Evolutionary conservation across 2,329 filamentous ascomycete genomes (phyloP).

Genomic region (Dactylellina sp.): DNA sequence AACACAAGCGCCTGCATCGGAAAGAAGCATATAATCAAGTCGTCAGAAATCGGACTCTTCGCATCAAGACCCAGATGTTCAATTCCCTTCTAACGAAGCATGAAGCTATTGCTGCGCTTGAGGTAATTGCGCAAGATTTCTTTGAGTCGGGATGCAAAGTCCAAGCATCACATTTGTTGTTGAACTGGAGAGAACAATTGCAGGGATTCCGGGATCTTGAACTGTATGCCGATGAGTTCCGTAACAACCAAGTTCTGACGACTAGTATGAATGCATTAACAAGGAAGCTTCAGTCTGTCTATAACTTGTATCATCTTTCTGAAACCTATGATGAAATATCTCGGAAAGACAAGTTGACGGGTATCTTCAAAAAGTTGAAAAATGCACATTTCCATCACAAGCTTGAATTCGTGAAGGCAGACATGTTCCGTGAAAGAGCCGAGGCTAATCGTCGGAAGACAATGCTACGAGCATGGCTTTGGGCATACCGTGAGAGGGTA

Average conservation of each 20-base stretch:
- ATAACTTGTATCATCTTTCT: constrained; percentile 45
- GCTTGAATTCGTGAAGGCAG: constrained; percentile 44
- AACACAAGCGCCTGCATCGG: constrained; percentile 46
- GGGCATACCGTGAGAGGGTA: constrained; percentile 27
- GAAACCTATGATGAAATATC: constrained; percentile 55
- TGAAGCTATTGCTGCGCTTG: constrained; percentile 13
- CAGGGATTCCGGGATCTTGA: constrained; percentile 21
- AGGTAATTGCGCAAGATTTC: constrained; percentile 41
- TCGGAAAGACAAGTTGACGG: constrained; percentile 37
- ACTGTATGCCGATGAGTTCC: constrained; percentile 27
- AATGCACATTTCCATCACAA: constrained; percentile 40
- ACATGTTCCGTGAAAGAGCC: constrained; percentile 43
- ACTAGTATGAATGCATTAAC: constrained; percentile 14
- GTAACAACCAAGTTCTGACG: constrained; percentile 22
- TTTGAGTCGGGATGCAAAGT: constrained; percentile 50
- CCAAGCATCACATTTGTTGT: constrained; percentile 27
- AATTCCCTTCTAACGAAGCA: constrained; percentile 26
- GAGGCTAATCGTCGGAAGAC: constrained; percentile 38
- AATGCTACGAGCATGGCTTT: constrained; percentile 39
- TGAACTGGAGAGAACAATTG: constrained; percentile 32
- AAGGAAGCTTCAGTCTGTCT: constrained; percentile 34
- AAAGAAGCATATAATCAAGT: constrained; percentile 51
- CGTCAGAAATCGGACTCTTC: constrained; percentile 27
- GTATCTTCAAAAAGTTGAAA: constrained; percentile 39
- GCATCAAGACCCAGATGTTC: constrained; percentile 37